These are phyloP conservation scores for Sporisorium reilianum DNA, from an alignment of 1,284 basidiomycete species.

Conservation along the genomic window DNA sequence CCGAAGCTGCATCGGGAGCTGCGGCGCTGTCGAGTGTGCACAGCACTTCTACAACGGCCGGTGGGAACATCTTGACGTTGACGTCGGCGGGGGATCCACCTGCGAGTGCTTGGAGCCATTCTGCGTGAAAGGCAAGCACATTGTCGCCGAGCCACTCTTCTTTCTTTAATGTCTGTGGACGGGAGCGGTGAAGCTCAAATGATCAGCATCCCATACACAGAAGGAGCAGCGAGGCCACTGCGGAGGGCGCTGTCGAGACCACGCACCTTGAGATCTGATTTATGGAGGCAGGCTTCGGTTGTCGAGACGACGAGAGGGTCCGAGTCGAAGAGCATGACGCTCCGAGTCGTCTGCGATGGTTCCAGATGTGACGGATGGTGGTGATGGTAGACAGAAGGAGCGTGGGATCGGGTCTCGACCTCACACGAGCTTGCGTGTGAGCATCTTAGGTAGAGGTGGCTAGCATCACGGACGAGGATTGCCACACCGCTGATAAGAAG, in stretches of 20 bases:
- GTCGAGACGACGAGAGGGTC: constrained; percentile 39
- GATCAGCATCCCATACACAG: not conserved
- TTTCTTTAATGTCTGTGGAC: constrained; percentile 26
- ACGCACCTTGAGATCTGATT: constrained; percentile 42
- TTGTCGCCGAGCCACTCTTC: constrained; percentile 52
- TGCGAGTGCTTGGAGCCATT: constrained; percentile 39
- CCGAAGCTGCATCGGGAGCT: constrained; percentile 13
- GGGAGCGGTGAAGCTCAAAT: no score
- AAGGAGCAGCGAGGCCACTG: not conserved
- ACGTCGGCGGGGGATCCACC: not conserved
- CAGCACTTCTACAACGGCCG: constrained; percentile 41
- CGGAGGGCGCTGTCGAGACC: not conserved
- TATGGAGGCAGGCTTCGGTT: constrained; percentile 34
- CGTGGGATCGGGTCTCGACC: not conserved
- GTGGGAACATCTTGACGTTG: constrained; percentile 39
- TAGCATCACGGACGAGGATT: not conserved
- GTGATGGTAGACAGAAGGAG: not conserved
- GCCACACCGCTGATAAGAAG: not conserved
- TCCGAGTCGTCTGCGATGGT: not conserved
- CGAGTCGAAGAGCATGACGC: constrained; percentile 14
- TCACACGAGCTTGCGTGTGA: not conserved
- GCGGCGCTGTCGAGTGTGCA: constrained; percentile 31
- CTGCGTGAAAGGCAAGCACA: constrained; percentile 45
- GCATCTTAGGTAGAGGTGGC: not conserved
- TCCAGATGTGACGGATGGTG: not conserved